Conservation (phyloP, 2,329 filamentous ascomycete species). For the Calonectria ilicicola region DNA sequence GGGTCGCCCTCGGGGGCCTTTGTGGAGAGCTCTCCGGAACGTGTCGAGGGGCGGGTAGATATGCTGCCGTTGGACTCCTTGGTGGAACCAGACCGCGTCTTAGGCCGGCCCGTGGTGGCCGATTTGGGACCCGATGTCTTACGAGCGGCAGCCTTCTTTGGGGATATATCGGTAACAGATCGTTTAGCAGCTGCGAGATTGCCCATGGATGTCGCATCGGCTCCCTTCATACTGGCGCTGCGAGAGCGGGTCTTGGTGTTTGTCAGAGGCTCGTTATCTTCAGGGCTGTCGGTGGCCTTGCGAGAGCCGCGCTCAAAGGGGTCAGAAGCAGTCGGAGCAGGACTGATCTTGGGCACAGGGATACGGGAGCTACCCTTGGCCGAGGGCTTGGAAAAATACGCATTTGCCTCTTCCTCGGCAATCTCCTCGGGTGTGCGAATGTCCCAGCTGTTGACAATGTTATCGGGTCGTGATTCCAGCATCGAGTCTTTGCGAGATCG, state of each 20-base stretch:
- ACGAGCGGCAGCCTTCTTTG: slow-evolving; percentile 62
- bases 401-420: slow-evolving; percentile 66
- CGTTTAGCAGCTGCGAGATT: slow-evolving; percentile 52
- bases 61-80: slow-evolving; percentile 59
- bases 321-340: slow-evolving; percentile 78
- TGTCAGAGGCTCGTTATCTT: slow-evolving; percentile 66
- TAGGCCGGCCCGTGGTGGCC: slow-evolving; percentile 65
- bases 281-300: slow-evolving; percentile 58
- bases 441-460: slow-evolving; percentile 72
- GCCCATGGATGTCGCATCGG: slow-evolving; percentile 35
- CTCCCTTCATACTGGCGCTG: slow-evolving; percentile 71
- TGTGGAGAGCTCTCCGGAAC: slow-evolving; percentile 68
- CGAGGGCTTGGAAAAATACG: slow-evolving; percentile 64
- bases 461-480: slow-evolving; percentile 54
- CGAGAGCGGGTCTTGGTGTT: slow-evolving; percentile 74
- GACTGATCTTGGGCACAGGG: slow-evolving; percentile 84
- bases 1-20: slow-evolving; percentile 92
- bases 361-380: slow-evolving; percentile 81
- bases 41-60: slow-evolving; percentile 70
- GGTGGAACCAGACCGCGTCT: slow-evolving; percentile 70
- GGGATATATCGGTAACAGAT: slow-evolving; percentile 62
- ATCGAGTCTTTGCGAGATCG: slow-evolving; percentile 61
- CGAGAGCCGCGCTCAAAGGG: slow-evolving; percentile 71
- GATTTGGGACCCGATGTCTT: slow-evolving; percentile 61
- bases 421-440: slow-evolving; percentile 83